phyloP scores from a whole-genome alignment of 1,139 yeast species.

The Zygoascus hellenicus region DNA sequence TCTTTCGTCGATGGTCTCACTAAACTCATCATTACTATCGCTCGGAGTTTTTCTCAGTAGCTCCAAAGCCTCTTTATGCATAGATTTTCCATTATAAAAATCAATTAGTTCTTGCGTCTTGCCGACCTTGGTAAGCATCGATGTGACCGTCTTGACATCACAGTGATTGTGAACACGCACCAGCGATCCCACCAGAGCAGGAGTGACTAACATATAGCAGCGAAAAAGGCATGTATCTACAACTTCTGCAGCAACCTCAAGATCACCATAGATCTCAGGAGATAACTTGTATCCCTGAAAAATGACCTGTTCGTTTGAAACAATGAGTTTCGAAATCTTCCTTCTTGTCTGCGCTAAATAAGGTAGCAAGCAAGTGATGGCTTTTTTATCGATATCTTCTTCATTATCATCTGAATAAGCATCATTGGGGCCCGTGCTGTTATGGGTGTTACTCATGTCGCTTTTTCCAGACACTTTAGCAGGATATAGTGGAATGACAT shows the following conservation, averaged over 20 bases:
- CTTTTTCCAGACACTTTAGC: conserved; percentile 19
- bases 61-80: conserved; percentile 64
- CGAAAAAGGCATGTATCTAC: conserved; percentile 78
- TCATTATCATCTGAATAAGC: not conserved
- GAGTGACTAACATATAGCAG: conserved; percentile 62
- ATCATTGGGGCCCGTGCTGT: not conserved
- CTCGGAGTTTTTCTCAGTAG: conserved; percentile 41
- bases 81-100: conserved; percentile 59
- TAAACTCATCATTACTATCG: conserved; percentile 16
- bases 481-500: conserved; percentile 46
- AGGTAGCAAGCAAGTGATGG: conserved; percentile 50
- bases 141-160: conserved; percentile 57
- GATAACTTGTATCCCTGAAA: conserved; percentile 27
- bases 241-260: conserved; percentile 41
- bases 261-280: conserved; percentile 29
- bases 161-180: conserved; percentile 72
- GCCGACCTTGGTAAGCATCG: conserved; percentile 45
- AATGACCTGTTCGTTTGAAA: conserved; percentile 22
- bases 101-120: conserved; percentile 69
- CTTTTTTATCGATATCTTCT: conserved; percentile 28
- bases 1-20: conserved; percentile 39
- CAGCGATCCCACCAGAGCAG: conserved; percentile 75
- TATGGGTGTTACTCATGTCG: conserved; percentile 2
- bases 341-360: conserved; percentile 50
- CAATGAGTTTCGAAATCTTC: conserved; percentile 35